phyloP scores from a whole-genome alignment of 2,329 filamentous ascomycete genomes.

The Aspergillus brunneoviolaceus region DNA sequence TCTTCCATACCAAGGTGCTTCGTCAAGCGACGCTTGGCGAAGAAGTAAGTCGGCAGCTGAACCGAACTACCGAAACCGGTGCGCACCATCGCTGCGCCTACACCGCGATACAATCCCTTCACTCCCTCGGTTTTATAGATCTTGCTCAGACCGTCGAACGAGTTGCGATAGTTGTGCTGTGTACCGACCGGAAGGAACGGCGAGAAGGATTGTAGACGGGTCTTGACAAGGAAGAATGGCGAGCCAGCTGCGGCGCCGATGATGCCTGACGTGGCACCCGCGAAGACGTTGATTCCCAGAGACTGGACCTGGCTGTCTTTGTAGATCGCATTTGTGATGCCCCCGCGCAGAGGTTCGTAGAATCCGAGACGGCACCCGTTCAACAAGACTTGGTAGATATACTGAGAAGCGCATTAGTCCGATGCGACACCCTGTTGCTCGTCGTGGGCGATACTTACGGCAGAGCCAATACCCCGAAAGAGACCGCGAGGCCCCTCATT shows the following conservation, averaged over 20 bases:
- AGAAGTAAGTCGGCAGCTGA: conserved; percentile 96
- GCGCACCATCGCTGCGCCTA: conserved; percentile 89
- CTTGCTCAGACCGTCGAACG: conserved; percentile 74
- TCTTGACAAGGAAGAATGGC: conserved; percentile 98
- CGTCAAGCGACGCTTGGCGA: conserved; percentile 83
- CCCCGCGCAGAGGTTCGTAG: conserved; percentile 88
- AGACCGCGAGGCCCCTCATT: conserved; percentile 87
- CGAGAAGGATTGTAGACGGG: conserved; percentile 88
- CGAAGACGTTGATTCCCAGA: conserved; percentile 88
- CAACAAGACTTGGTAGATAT: conserved; percentile 92
- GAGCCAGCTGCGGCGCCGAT: conserved; percentile 90
- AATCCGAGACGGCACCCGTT: conserved; percentile 96
- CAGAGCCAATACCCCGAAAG: conserved; percentile 84
- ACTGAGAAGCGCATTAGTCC: conserved; percentile 50
- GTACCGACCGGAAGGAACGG: conserved; percentile 92
- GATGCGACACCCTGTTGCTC: neutral
- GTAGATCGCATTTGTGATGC: conserved; percentile 68
- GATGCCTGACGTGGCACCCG: conserved; percentile 83
- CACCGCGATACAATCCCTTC: conserved; percentile 81
- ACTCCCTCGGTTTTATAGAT: conserved; percentile 79
- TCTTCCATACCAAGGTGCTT: conserved; percentile 86
- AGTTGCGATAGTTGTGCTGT: conserved; percentile 90
- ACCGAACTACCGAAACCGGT: conserved; percentile 96
- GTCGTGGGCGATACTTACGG: conserved; percentile 48
- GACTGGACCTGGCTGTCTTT: conserved; percentile 74